Conservation (phyloP, 2,329 filamentous ascomycete genomes). For the Fonsecaea nubica region DNA sequence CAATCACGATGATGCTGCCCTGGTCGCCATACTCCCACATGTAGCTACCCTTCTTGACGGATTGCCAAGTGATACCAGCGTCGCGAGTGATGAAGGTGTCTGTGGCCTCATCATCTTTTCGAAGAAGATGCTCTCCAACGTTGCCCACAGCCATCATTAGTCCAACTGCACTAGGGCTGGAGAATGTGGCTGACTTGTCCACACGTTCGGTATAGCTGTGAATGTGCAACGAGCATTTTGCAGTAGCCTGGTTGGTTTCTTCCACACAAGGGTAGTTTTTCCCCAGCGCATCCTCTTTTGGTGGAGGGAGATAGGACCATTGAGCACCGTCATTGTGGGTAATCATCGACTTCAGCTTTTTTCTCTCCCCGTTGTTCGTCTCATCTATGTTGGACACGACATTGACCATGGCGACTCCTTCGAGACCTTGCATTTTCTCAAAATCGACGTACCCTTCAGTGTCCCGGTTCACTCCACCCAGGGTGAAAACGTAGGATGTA, state of each 20-base stretch:
- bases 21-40: constrained; percentile 97
- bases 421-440: constrained; percentile 90
- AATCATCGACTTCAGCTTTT: constrained; percentile 87
- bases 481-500: constrained; percentile 87
- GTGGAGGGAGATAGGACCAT: constrained; percentile 80
- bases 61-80: constrained; percentile 86
- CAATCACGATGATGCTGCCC: constrained; percentile 88
- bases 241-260: constrained; percentile 58
- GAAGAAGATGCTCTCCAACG: constrained; percentile 74
- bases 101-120: constrained; percentile 77
- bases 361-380: constrained; percentile 67
- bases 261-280: constrained; percentile 73
- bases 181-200: constrained; percentile 84
- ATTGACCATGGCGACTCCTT: constrained; percentile 89
- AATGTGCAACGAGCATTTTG: constrained; percentile 84
- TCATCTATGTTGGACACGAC: constrained; percentile 76
- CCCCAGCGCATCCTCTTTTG: constrained; percentile 70
- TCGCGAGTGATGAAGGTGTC: constrained; percentile 90
- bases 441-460: constrained; percentile 83
- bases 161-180: constrained; percentile 84
- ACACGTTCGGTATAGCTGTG: constrained; percentile 93
- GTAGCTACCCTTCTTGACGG: constrained; percentile 84
- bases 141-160: constrained; percentile 92
- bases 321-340: constrained; percentile 95
- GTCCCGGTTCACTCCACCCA: constrained; percentile 82